Base-by-base conservation (phyloP, 2,329 filamentous ascomycete species). In the Pestalotiopsis fici region DNA sequence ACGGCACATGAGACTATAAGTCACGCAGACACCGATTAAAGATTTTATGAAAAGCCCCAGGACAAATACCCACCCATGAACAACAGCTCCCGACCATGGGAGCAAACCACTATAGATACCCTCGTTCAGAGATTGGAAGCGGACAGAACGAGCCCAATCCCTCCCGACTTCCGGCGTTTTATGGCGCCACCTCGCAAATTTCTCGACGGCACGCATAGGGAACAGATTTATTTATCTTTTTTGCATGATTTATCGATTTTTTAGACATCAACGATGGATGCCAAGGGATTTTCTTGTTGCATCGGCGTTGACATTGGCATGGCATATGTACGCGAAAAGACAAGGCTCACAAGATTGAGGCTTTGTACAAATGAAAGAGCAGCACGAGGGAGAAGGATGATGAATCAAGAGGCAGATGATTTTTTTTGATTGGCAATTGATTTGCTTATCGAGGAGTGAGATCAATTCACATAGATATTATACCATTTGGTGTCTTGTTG, bases 121-220 rank as follows among this genome's bases (percentile, higher is more conserved):
- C 63, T 65, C 63, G 63, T 59, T 64, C 57, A 59, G 50, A 65
- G 37, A 59, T 43, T 35, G 27, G 31, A 25, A 65, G 50, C 31
- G 35, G 63, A 59, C 27, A 43, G 35, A 21, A 63, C 18, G 12
- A 27, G 12, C 21, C 60, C 31, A 35, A 35, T 35, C 60, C 43
- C 54, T 27, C 63, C 54, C 31, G 50, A 47, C 63, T 65, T 43
- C 63, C 54, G 63, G 63, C 63, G 63, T 65, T 50, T 65, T 28
- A 59, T 43, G 63, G 63, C 50, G 63, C 59, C 50, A 23, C 39
- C 23, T 59, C 43, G 11, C 43, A 50, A 50, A 57, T 65, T 65
- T 59, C 63, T 55, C 35, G 63, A 57, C 54, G 55, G 43, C 25
- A 28, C 63, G 63, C 59, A 39, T 21, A 39, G 35, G 59, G 59